Evolutionary conservation across 1,139 yeast genomes (phyloP).

Genomic region (Wickerhamiella pararugosa): DNA sequence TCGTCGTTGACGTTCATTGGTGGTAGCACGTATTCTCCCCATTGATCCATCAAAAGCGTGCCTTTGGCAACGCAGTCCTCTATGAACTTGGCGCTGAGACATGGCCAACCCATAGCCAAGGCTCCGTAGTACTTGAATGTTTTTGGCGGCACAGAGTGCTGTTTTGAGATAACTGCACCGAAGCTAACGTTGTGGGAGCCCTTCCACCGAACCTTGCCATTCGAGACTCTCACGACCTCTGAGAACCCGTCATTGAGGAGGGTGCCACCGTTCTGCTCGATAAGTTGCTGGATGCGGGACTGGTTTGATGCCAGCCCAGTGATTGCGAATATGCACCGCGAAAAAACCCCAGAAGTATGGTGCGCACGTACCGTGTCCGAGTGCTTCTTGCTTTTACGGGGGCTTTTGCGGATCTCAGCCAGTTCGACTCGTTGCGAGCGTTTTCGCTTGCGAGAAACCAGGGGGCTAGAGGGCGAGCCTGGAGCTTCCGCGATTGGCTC

Average conservation of each 20-base stretch:
- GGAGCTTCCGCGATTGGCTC: not conserved
- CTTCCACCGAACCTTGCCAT: not conserved
- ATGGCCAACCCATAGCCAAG: constrained; percentile 3
- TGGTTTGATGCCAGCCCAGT: not conserved
- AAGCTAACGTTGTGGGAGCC: not conserved
- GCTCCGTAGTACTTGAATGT: constrained; percentile 2
- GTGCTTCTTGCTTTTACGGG: not conserved
- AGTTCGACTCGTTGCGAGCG: no score
- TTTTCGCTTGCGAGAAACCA: no score
- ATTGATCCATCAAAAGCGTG: not conserved
- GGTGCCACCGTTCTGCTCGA: not conserved
- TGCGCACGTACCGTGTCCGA: not conserved
- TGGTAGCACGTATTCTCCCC: not conserved
- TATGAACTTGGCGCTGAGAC: not conserved
- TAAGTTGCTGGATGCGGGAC: not conserved
- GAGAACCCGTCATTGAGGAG: not conserved
- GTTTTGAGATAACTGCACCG: constrained; percentile 1
- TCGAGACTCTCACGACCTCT: not conserved
- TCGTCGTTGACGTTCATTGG: not conserved
- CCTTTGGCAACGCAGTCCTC: not conserved
- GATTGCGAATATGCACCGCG: not conserved
- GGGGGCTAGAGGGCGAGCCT: no score
- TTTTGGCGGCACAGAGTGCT: not conserved
- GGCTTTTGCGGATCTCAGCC: not conserved
- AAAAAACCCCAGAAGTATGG: not conserved